Evolutionary conservation across 768 basidiomycete genomes (phyloP), one percentile per base, ranked within the genome.

Genomic region (Pisolithus marmoratus): DNA sequence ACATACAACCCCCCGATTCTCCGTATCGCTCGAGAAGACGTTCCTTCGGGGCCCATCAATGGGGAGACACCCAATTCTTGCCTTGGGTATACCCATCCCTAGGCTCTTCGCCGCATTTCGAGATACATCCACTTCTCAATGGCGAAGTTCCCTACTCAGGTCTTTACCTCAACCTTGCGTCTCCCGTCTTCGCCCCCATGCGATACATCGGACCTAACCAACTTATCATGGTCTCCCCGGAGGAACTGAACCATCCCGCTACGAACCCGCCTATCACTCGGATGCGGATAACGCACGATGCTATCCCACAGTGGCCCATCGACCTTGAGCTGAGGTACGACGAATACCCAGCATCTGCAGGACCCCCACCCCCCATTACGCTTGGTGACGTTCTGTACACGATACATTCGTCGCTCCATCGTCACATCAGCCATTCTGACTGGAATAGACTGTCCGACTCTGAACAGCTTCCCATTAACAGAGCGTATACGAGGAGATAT

Each of bases 281-380:
- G 34, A 74, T 87, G 58, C 73, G 76, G n/a, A 80, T 88, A 59
- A 60, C 74, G 1, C 81, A 78, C 59, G 81, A 86, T 47, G 55
- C 60, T 15, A 71, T 84, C 46, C 79, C 81, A 0, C 59, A 75
- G n/a, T 87, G 84, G 84, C 78, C 82, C 14, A 72, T 86, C 48
- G 74, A 78, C 52, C 63, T 87, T 46, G 68, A 74, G 42, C 73
- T 70, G 57, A 66, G 69, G 11, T 54, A 62, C 34, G 63, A 64
- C 55, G 67, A 23, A 43, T 67, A 62, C 46, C 38, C 63, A 54
- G 36, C 6, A 17, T 29, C 62, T 56, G 53, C 64, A 46, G 31
- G 41, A 24, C 20, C 51, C 2, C 74, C 76, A 15, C 20, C 51
- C 2, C 74, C 76, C 3, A 80, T 87, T 58, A 77, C 75, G 3